Conservation (phyloP, 768 basidiomycete genomes). For the Tricholomella constricta region DNA sequence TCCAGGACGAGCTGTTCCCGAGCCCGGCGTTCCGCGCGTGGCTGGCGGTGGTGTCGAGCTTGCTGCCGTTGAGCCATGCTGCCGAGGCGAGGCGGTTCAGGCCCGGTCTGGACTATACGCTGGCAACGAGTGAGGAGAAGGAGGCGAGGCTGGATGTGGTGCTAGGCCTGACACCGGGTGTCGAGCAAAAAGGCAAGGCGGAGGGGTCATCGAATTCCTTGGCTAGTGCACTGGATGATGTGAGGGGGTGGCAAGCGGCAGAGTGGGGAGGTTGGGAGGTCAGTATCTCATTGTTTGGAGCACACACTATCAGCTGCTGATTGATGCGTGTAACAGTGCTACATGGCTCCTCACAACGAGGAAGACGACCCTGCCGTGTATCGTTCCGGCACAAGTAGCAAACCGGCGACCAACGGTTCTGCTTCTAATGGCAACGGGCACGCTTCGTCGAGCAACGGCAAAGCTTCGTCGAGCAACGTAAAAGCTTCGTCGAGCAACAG, state of each 20-base stretch:
- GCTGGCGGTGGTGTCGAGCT: conserved; percentile 69
- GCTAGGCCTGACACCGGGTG: conserved; percentile 80
- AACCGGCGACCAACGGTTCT: conserved; percentile 24
- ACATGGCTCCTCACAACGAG: conserved; percentile 93
- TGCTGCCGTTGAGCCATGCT: conserved; percentile 71
- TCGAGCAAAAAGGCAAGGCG: conserved; percentile 33
- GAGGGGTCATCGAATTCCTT: conserved; percentile 22
- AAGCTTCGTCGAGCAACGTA: too few relatives aligned
- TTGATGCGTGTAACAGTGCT: conserved; percentile 56
- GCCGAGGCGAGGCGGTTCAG: conserved; percentile 88
- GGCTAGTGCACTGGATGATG: conserved; percentile 30
- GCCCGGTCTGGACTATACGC: conserved; percentile 92
- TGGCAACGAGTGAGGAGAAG: conserved; percentile 83
- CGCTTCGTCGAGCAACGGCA: conserved; percentile 1
- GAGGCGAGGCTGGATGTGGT: conserved; percentile 86
- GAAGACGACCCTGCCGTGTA: conserved; percentile 97
- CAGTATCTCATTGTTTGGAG: conserved; percentile 22
- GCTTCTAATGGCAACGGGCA: conserved; percentile 11
- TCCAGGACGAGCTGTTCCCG: conserved; percentile 80
- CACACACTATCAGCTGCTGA: conserved; percentile 5
- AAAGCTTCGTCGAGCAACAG: conserved; percentile 1
- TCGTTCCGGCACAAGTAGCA: conserved; percentile 60
- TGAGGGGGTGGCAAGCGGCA: conserved; percentile 65
- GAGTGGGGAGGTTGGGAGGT: conserved; percentile 97
- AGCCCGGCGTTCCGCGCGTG: conserved; percentile 89